Percentiles rank a stretch among this genome's conserved stretches.
phyloP scores from a whole-genome alignment of 2,329 filamentous ascomycete genomes.

The Fusarium albidum region DNA sequence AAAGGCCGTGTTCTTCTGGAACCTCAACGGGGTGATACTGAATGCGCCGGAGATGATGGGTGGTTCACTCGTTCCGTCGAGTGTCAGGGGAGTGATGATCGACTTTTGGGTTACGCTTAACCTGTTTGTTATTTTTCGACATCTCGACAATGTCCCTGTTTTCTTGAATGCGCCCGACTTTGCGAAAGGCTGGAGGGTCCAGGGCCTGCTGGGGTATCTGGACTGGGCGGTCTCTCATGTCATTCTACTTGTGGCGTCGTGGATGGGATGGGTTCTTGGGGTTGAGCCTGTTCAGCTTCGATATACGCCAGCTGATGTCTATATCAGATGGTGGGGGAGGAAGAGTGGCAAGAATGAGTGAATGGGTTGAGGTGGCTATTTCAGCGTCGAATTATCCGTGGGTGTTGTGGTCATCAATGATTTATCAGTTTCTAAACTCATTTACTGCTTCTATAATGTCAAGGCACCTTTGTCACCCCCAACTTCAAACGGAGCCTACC shows the following conservation, averaged over 20 bases:
- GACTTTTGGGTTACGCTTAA: conserved; percentile 42
- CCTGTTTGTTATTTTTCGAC: conserved; percentile 40
- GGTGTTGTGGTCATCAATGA: too few relatives aligned
- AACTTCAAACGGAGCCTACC: too few relatives aligned
- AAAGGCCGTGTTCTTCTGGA: conserved; percentile 60
- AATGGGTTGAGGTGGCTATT: too few relatives aligned
- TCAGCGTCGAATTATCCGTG: too few relatives aligned
- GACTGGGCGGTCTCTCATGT: conserved; percentile 7
- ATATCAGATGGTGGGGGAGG: not conserved
- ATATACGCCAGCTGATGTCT: conserved; percentile 11
- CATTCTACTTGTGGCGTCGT: conserved; percentile 1
- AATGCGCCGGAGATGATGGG: conserved; percentile 21
- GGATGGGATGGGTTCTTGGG: conserved; percentile 1
- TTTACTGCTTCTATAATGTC: too few relatives aligned
- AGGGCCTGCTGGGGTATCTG: fast-evolving
- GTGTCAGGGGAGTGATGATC: conserved; percentile 27
- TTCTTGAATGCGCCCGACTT: conserved; percentile 26
- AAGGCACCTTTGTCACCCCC: too few relatives aligned
- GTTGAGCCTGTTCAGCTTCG: conserved; percentile 1
- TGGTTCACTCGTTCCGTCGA: conserved; percentile 5
- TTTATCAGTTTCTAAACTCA: too few relatives aligned
- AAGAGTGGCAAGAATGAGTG: fast-evolving
- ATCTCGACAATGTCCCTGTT: conserved; percentile 44
- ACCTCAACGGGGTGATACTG: conserved; percentile 54
- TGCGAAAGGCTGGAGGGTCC: fast-evolving